Conservation (phyloP, 108 stramenopile species). For the Chaetoceros muelleri region DNA sequence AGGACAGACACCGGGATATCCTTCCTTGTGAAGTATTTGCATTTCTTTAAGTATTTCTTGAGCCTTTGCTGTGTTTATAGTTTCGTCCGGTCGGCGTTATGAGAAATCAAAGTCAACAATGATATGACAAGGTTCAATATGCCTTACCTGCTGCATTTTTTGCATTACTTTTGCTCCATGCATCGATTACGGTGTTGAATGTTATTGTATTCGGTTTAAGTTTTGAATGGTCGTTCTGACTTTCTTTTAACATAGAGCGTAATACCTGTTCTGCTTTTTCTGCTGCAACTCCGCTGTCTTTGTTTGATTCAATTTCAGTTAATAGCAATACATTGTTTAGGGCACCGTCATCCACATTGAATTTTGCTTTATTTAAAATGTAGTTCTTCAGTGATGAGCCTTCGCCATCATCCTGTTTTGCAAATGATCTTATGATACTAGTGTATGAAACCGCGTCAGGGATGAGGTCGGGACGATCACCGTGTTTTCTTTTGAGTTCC, state of each 20-base stretch:
- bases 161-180: neutral
- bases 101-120: too few relatives aligned
- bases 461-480: neutral
- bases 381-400: neutral
- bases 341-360: too few relatives aligned
- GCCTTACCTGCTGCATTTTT: neutral
- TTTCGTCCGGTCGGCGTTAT: too few relatives aligned
- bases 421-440: neutral
- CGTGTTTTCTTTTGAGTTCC: neutral
- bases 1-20: neutral
- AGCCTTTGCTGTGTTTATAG: too few relatives aligned
- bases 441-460: neutral
- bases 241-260: neutral
- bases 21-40: neutral
- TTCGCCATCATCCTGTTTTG: neutral
- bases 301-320: too few relatives aligned
- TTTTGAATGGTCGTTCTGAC: neutral
- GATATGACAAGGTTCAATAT: too few relatives aligned
- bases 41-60: neutral
- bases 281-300: too few relatives aligned
- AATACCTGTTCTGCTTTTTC: neutral
- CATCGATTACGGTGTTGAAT: slow-evolving; percentile 1
- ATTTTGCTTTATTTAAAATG: too few relatives aligned
- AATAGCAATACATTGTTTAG: too few relatives aligned
- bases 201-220: neutral